Base-by-base conservation (phyloP, 257 asterid genomes). In the Solanum gandarillasii region DNA sequence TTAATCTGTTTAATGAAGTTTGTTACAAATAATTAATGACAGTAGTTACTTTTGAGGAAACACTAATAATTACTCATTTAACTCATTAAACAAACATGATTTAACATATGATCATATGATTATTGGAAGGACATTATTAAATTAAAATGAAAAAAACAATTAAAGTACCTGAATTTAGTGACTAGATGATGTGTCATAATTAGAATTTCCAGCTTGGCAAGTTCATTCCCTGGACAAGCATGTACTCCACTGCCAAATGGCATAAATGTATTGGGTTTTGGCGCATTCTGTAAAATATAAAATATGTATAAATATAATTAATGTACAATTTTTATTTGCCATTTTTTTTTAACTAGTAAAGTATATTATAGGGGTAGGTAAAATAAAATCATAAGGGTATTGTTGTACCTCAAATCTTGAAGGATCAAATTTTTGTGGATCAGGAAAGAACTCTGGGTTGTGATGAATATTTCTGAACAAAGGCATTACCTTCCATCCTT, bases 401-500 rank as follows among this genome's bases (percentile, higher is more conserved):
- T 55, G 32, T 55, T 35, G 70, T 89, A 95, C 99, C 98, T 96
- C 93, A 89, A 96, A 96, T 91, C 99, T 94, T 7, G 94, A 81
- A 70, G 95, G 95, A 90, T 94, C 95, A 89, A 95, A 93, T 78
- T 88, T 92, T 65, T 90, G 94, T 72, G 99, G 98, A 84, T 94
- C 96, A 58, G 90, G 31, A 85, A 95, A 96, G 85, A 94, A 93
- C 18, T 94, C 96, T 39, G 98, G 98, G 90, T 94, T 96, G 78
- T 93, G 98, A 92, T 96, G 99, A 89, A 95, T 95, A 88, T 93
- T 96, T 93, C 98, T 94, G 87, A 96, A 94, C 87, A 95, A 90
- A 67, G 99, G 99, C 98, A 96, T 90, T 2, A 94, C 98, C 90
- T 96, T 96, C 99, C 99, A 96, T 73, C 99, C 99, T 89, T 94